Evolutionary conservation across 2,329 filamentous ascomycete species (phyloP), one percentile per base, ranked within the genome.

Genomic region (Nemania serpens): DNA sequence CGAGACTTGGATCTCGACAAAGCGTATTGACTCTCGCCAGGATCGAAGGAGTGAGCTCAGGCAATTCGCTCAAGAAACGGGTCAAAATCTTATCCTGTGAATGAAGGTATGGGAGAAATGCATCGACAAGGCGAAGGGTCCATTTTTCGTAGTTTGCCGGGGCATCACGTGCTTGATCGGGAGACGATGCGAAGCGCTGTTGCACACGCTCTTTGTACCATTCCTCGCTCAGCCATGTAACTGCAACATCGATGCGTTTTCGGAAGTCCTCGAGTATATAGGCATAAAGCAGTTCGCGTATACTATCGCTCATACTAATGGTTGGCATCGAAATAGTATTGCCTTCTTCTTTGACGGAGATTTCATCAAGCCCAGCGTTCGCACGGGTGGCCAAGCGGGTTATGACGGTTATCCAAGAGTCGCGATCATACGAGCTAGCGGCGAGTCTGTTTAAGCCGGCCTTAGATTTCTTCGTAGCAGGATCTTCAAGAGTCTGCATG

Each of bases 211-310:
- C 94, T 70, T 93, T 96, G 76, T 97, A 98, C 94, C 95, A 99
- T 77, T 99, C 95, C 75, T 99, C 95, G 69, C 90, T 96, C 15
- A 99, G 82, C 95, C 95, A 99, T 7, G 89, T 88, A 53, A 98
- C 92, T 1, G 93, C 94, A 20, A 95, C 85, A 68, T 96, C 93
- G 64, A 98, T 93, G 45, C 95, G 88, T 64, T 85, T 88, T 56
- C 94, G 88, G 77, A 97, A 99, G 73, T 98, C 94, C 65, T 96
- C 92, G 64, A 98, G 85, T 49, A 98, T 85, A 74, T 96, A 97
- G 55, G 86, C 83, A 75, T 93, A 95, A 1, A 99, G 79, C 7
- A 87, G 83, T 68, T 96, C 90, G 54, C 95, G 87, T 66, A 98
- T 92, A 5, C 83, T 83, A 70, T 90, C 84, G 68, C 84, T 83